Percentiles rank a stretch among this genome's conserved stretches.
These are phyloP conservation scores for Rhodotorula mucilaginosa DNA, from an alignment of 1,284 basidiomycete species.

Conservation along the genomic window DNA sequence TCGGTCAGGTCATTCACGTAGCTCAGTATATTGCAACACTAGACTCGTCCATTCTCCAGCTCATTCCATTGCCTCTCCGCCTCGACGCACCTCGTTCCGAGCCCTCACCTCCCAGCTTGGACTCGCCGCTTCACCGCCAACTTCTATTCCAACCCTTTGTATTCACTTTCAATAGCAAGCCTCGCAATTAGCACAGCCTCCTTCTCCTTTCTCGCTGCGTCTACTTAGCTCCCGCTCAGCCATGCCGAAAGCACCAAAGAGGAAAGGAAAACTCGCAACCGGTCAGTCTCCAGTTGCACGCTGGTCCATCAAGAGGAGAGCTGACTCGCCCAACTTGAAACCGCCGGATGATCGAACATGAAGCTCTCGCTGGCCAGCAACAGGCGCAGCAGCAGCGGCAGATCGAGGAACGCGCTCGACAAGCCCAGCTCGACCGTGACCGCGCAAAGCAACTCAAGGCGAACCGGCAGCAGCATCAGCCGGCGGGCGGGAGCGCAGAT, in stretches of 20 bases:
- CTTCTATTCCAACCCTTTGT: neutral
- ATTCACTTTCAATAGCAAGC: too few relatives aligned
- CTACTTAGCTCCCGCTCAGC: neutral
- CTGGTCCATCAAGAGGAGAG: too few relatives aligned
- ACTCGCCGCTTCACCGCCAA: neutral
- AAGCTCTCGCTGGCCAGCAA: slow-evolving; percentile 27
- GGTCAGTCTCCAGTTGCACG: slow-evolving; percentile 6
- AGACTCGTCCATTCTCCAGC: neutral
- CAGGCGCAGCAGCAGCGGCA: slow-evolving; percentile 8
- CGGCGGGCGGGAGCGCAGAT: neutral
- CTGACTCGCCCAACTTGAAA: neutral
- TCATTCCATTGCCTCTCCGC: neutral
- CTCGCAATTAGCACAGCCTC: too few relatives aligned
- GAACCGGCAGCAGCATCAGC: neutral
- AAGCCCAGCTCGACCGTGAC: slow-evolving; percentile 14
- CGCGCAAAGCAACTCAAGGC: slow-evolving; percentile 4
- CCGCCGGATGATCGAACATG: too few relatives aligned
- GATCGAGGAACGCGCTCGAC: slow-evolving; percentile 8
- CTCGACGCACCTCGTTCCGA: too few relatives aligned
- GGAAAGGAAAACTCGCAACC: slow-evolving; percentile 23
- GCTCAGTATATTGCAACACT: neutral
- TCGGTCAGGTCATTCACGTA: too few relatives aligned
- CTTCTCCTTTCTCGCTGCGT: too few relatives aligned
- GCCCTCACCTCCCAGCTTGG: neutral
- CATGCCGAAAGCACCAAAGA: slow-evolving; percentile 20